These are phyloP conservation scores for Ustilago trichophora DNA, from an alignment of 1,284 basidiomycete species.

Conservation along the genomic window DNA sequence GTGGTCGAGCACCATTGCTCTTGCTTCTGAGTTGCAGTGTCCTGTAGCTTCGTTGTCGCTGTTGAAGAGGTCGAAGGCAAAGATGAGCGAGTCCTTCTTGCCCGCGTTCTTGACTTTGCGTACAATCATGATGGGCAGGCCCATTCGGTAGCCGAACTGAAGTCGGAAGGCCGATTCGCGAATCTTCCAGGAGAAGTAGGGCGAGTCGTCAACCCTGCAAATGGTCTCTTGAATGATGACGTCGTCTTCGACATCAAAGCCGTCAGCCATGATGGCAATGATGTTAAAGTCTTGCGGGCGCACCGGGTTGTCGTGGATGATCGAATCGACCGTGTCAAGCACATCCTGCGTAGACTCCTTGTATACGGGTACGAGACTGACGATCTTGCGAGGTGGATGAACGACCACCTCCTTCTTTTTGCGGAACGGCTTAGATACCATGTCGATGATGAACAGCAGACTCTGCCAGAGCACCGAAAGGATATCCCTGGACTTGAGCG, in stretches of 20 bases:
- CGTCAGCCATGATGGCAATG: conserved; percentile 35
- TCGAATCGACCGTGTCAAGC: conserved; percentile 33
- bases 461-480: conserved; percentile 33
- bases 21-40: conserved; percentile 20
- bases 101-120: conserved; percentile 34
- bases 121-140: conserved; percentile 23
- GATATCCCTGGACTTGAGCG: conserved; percentile 30
- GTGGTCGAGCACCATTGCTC: conserved; percentile 21
- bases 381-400: conserved; percentile 33
- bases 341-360: conserved; percentile 33
- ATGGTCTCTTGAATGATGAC: conserved; percentile 19
- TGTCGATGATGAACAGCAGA: conserved; percentile 7
- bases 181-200: conserved; percentile 39
- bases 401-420: conserved; percentile 7
- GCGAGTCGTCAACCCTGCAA: conserved; percentile 10
- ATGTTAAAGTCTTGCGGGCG: conserved; percentile 22
- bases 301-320: conserved; percentile 26
- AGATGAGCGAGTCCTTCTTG: conserved; percentile 41
- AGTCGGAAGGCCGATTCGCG: conserved; percentile 26
- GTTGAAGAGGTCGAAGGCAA: conserved; percentile 38
- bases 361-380: conserved; percentile 31
- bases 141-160: conserved; percentile 22
- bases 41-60: conserved; percentile 27
- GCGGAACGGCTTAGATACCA: conserved; percentile 8
- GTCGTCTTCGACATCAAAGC: conserved; percentile 33